A percentile compares a stretch with the other conserved stretches of the same genome.
Evolutionary conservation across 805 yeast species (phyloP).

Genomic region (Suhomyces tanzawaensis): DNA sequence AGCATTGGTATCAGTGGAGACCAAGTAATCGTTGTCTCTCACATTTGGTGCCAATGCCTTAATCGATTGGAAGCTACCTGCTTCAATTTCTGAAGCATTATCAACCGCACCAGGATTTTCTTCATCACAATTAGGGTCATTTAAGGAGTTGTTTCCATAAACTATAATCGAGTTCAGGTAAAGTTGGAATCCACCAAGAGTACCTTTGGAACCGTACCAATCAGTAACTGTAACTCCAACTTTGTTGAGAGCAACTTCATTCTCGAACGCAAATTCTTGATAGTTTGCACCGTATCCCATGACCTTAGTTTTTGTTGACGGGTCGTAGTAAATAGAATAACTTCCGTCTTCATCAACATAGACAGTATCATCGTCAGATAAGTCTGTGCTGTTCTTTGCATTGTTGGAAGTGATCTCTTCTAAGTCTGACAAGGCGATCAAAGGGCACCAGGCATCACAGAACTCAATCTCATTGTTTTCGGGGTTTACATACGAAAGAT

Average conservation of each 20-base stretch:
- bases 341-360: slow-evolving; percentile 36
- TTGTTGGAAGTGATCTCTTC: slow-evolving; percentile 23
- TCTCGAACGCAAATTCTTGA: slow-evolving; percentile 81
- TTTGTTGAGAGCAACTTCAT: slow-evolving; percentile 57
- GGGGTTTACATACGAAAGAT: slow-evolving; percentile 82
- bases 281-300: slow-evolving; percentile 48
- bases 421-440: slow-evolving; percentile 44
- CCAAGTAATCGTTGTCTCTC: slow-evolving; percentile 33
- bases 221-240: slow-evolving; percentile 62
- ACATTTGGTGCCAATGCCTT: slow-evolving; percentile 19
- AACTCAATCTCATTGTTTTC: slow-evolving; percentile 47
- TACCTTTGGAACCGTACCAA: slow-evolving; percentile 69
- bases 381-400: slow-evolving; percentile 20
- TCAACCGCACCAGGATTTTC: slow-evolving; percentile 17
- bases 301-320: slow-evolving; percentile 30
- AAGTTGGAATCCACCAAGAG: slow-evolving; percentile 69
- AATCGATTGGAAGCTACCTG: slow-evolving; percentile 32
- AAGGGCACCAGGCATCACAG: slow-evolving; percentile 92
- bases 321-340: slow-evolving; percentile 34
- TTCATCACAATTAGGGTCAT: slow-evolving; percentile 59
- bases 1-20: slow-evolving; percentile 24
- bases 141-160: slow-evolving; percentile 73
- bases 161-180: slow-evolving; percentile 58
- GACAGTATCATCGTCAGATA: slow-evolving; percentile 24
- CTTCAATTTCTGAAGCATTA: slow-evolving; percentile 24